phyloP scores from a whole-genome alignment of 306 rosid species.

The Abrus pulchellus region DNA sequence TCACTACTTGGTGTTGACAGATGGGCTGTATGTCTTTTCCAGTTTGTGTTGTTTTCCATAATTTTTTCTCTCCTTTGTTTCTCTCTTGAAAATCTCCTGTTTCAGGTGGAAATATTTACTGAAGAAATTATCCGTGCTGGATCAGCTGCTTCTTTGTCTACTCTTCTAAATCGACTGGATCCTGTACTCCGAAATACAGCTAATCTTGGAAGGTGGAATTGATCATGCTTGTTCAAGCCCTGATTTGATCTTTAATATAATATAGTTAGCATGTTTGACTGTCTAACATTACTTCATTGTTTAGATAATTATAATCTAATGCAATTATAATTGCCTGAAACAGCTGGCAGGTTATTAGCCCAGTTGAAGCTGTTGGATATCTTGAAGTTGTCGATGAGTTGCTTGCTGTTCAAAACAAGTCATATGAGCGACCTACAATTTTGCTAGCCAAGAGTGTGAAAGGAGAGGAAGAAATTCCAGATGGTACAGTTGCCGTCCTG shows the following conservation, averaged over 20 bases:
- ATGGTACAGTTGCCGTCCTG: conserved; percentile 96
- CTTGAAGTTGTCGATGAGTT: conserved; percentile 90
- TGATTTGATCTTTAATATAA: conserved; percentile 45
- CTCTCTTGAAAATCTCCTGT: conserved; percentile 57
- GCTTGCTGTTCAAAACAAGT: conserved; percentile 90
- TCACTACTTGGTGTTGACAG: conserved; percentile 87
- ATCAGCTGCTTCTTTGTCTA: conserved; percentile 93
- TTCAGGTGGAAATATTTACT: conserved; percentile 92
- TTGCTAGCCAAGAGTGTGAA: conserved; percentile 86
- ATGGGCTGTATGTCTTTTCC: conserved; percentile 80
- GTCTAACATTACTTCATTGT: conserved; percentile 20
- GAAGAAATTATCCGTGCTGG: conserved; percentile 99
- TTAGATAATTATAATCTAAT: conserved; percentile 47
- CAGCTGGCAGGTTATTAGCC: conserved; percentile 99
- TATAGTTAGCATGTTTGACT: conserved; percentile 25
- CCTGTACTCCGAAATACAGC: conserved; percentile 94
- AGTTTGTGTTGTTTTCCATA: conserved; percentile 26
- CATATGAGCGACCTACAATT: conserved; percentile 84
- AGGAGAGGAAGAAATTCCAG: conserved; percentile 99
- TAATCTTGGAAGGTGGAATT: conserved; percentile 86
- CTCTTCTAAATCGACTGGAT: conserved; percentile 91
- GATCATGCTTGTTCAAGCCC: conserved; percentile 34
- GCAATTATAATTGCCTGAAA: conserved; percentile 53
- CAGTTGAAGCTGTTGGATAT: conserved; percentile 86
- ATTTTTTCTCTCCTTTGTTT: conserved; percentile 23